Percentiles rank a stretch among this genome's conserved stretches.
These are phyloP conservation scores for Paramecium sexaurelia DNA, from an alignment of 73 alveolate genomes.

Conservation along the genomic window DNA sequence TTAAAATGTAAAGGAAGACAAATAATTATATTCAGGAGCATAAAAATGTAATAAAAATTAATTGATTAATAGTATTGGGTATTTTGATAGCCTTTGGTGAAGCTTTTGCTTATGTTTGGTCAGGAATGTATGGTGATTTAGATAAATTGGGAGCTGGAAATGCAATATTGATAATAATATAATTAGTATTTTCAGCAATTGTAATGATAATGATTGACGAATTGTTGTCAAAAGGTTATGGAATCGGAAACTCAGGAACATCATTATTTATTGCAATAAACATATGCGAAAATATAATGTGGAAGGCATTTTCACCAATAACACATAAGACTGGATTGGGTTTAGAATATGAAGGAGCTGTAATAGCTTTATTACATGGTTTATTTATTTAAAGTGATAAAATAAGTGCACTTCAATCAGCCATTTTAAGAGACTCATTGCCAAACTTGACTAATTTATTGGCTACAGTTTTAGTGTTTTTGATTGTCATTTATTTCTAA, in stretches of 20 bases:
- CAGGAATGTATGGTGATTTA: conserved; percentile 99
- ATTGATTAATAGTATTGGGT: conserved; percentile 23
- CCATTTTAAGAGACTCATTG: conserved; percentile 95
- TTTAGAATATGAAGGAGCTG: conserved; percentile 99
- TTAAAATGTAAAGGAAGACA: conserved; percentile 96
- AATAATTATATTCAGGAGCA: conserved; percentile 96
- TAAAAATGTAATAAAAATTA: conserved; percentile 72
- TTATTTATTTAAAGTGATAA: conserved; percentile 93
- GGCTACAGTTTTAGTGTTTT: conserved; percentile 97
- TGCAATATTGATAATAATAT: conserved; percentile 95
- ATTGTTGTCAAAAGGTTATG: conserved; percentile 96
- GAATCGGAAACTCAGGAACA: conserved; percentile 98
- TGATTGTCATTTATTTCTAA: conserved; percentile 99
- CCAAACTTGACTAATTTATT: conserved; percentile 97
- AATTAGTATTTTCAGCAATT: conserved; percentile 98
- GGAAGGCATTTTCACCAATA: conserved; percentile 99
- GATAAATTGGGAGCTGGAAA: conserved; percentile 95
- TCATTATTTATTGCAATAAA: conserved; percentile 99
- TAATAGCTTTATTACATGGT: conserved; percentile 98
- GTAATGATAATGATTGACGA: conserved; percentile 96
- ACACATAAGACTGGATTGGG: conserved; percentile 96
- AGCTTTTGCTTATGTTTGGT: conserved; percentile 99
- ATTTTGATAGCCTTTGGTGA: conserved; percentile 85
- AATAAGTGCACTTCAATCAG: conserved; percentile 89
- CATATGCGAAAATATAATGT: conserved; percentile 98